Percentiles rank a stretch among this genome's conserved stretches.
Conservation (phyloP, 768 basidiomycete genomes). For the Boletus rubescentipes region DNA sequence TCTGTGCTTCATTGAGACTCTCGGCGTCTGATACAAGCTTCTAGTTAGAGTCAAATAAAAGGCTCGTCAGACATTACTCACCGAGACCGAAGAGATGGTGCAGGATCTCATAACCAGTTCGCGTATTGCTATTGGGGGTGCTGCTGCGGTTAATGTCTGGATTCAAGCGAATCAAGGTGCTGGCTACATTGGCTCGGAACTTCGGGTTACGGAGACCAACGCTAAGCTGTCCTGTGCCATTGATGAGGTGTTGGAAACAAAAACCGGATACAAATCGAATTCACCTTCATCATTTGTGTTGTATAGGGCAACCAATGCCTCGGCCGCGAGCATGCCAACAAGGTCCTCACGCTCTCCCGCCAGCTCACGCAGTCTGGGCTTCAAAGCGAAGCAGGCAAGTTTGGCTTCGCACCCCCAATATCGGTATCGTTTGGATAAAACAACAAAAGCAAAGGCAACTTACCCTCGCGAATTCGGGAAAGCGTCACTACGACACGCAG, state of each 20-base stretch:
- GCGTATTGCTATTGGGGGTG: no score
- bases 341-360: not conserved
- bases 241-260: not conserved
- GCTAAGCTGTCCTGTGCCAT: not conserved
- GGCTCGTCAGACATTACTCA: no score
- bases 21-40: no score
- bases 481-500: not conserved
- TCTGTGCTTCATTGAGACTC: no score
- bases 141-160: no score
- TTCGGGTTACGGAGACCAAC: not conserved
- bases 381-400: not conserved
- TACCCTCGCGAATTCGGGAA: slow-evolving; percentile 7
- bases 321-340: slow-evolving; percentile 3
- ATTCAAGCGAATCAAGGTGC: no score
- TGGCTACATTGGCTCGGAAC: not conserved
- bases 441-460: no score
- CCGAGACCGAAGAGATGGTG: no score
- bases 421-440: not conserved
- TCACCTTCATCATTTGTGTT: not conserved
- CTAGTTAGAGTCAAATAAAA: no score
- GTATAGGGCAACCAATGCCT: slow-evolving; percentile 1
- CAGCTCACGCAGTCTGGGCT: slow-evolving; percentile 7
- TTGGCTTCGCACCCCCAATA: not conserved
- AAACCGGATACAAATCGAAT: not conserved
- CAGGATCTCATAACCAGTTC: no score